These are phyloP conservation scores for Aspergillus biplanus DNA, from an alignment of 495 filamentous ascomycete genomes.

Conservation along the genomic window DNA sequence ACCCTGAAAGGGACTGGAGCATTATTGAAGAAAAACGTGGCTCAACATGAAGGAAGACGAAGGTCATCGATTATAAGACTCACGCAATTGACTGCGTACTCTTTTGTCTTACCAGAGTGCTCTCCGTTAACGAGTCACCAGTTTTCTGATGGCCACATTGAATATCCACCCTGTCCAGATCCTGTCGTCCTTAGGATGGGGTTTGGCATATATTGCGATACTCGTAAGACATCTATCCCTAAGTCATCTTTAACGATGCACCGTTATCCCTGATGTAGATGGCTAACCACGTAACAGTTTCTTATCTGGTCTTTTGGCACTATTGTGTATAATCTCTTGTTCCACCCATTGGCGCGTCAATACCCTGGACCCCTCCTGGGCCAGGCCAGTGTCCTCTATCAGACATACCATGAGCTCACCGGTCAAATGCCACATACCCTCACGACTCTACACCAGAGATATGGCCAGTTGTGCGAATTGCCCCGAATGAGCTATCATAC, in stretches of 20 bases:
- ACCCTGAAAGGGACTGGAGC: too few species aligned
- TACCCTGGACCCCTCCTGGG: not conserved
- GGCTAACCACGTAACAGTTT: not conserved
- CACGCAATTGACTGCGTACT: too few species aligned
- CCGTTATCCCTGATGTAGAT: too few species aligned
- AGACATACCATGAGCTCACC: not conserved
- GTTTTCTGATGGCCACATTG: too few species aligned
- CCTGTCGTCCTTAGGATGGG: too few species aligned
- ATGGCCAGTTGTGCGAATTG: not conserved
- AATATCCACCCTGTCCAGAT: too few species aligned
- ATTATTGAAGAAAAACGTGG: too few species aligned
- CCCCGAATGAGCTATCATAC: not conserved
- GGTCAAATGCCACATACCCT: not conserved
- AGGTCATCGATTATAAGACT: too few species aligned
- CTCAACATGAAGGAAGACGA: too few species aligned
- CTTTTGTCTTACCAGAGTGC: too few species aligned
- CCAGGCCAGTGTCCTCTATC: not conserved
- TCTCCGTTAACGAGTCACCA: too few species aligned
- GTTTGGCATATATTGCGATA: not conserved
- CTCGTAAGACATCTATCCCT: not conserved
- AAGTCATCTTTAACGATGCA: not conserved
- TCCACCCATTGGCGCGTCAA: not conserved
- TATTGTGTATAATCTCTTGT: not conserved
- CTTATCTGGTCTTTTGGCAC: not conserved
- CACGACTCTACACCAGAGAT: not conserved